A percentile compares a stretch with the other conserved stretches of the same genome.
These are phyloP conservation scores for Macroventuria anomochaeta DNA, from an alignment of 2,329 filamentous ascomycete genomes.

Conservation along the genomic window DNA sequence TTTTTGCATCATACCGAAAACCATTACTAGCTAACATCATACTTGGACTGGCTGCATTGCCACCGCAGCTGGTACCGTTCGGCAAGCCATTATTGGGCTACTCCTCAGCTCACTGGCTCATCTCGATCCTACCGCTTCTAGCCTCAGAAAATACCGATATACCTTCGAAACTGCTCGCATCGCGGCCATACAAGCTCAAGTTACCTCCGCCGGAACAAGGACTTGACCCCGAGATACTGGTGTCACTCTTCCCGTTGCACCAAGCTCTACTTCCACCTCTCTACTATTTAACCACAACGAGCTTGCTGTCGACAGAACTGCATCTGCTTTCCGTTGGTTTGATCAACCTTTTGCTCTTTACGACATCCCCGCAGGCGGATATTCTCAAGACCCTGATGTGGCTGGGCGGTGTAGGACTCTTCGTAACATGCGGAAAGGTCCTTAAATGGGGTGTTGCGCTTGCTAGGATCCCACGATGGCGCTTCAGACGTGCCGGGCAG, in stretches of 20 bases:
- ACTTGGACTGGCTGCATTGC: conserved; percentile 79
- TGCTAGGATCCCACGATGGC: conserved; percentile 89
- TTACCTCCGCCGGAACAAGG: conserved; percentile 36
- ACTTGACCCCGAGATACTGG: conserved; percentile 64
- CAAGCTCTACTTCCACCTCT: conserved; percentile 76
- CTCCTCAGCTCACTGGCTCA: conserved; percentile 77
- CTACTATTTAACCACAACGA: conserved; percentile 84
- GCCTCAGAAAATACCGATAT: conserved; percentile 55
- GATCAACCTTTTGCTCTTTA: conserved; percentile 80
- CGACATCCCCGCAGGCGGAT: conserved; percentile 64
- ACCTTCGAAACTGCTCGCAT: conserved; percentile 41
- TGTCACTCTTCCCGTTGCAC: conserved; percentile 81
- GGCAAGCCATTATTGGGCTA: conserved; percentile 63
- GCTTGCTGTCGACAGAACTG: conserved; percentile 83
- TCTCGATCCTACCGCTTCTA: conserved; percentile 74
- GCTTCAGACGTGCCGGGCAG: conserved; percentile 69
- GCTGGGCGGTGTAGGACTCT: conserved; percentile 73
- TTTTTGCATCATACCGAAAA: conserved; percentile 67
- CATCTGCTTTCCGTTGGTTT: conserved; percentile 84
- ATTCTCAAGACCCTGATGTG: conserved; percentile 56
- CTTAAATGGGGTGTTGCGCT: conserved; percentile 84
- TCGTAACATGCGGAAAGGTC: conserved; percentile 74
- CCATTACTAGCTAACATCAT: conserved; percentile 79
- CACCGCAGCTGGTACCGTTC: conserved; percentile 73
- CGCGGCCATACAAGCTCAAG: conserved; percentile 47